A percentile compares a stretch with the other conserved stretches of the same genome.
Conservation (phyloP, 495 filamentous ascomycete species). For the Penicillium diatomitis region DNA sequence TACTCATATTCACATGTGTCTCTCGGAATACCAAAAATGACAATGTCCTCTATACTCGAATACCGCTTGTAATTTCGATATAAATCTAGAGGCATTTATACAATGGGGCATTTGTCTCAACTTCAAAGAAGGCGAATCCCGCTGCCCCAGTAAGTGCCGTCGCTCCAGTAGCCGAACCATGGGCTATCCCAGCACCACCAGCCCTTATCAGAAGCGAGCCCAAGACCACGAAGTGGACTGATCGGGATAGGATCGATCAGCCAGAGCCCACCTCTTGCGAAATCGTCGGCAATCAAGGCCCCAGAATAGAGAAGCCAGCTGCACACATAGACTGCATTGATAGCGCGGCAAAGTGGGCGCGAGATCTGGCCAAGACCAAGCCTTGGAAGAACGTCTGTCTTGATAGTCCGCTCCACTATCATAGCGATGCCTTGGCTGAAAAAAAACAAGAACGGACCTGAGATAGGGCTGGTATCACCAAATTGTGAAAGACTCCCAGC, state of each 20-base stretch:
- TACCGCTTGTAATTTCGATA: neutral
- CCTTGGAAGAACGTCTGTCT: constrained; percentile 13
- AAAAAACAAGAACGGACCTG: constrained; percentile 46
- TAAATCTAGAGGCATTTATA: constrained; percentile 2
- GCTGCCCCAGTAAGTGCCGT: constrained; percentile 55
- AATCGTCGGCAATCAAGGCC: constrained; percentile 49
- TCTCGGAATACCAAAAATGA: neutral
- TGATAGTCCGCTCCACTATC: constrained; percentile 35
- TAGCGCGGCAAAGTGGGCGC: constrained; percentile 28
- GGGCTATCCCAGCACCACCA: constrained; percentile 49
- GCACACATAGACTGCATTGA: constrained; percentile 44
- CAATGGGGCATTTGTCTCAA: neutral
- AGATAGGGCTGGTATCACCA: constrained; percentile 31
- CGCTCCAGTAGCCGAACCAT: constrained; percentile 43
- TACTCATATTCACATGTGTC: neutral
- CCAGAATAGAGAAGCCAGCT: constrained; percentile 52
- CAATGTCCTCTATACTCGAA: neutral
- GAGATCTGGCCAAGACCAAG: constrained; percentile 23
- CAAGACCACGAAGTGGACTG: constrained; percentile 46
- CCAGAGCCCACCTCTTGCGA: constrained; percentile 52
- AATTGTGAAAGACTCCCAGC: constrained; percentile 47
- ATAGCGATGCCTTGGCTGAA: constrained; percentile 47
- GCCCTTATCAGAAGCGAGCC: constrained; percentile 38
- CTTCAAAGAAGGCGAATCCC: constrained; percentile 34
- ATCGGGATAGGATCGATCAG: constrained; percentile 61